A percentile compares a stretch with the other conserved stretches of the same genome.
Evolutionary conservation across 2,329 filamentous ascomycete genomes (phyloP).

Genomic region (Teratosphaeria viscida): DNA sequence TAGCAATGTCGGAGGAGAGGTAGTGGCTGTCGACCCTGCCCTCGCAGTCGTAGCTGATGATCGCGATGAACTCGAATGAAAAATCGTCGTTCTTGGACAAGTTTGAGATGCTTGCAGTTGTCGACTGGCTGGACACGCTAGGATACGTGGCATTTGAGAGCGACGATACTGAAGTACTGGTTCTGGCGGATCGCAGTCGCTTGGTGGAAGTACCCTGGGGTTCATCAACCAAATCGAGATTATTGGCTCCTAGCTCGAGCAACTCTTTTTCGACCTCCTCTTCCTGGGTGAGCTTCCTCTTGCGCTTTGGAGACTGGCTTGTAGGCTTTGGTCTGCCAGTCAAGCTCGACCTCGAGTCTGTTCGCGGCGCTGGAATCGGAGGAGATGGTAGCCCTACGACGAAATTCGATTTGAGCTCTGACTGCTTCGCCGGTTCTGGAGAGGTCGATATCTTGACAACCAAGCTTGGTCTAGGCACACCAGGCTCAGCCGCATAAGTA

Average conservation of each 20-base stretch:
- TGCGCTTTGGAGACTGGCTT: neutral
- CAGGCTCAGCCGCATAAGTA: neutral
- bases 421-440: neutral
- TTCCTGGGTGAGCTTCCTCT: neutral
- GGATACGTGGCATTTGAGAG: neutral
- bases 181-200: neutral
- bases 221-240: neutral
- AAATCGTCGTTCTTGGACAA: neutral
- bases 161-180: neutral
- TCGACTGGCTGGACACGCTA: neutral
- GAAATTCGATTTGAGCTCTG: neutral
- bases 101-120: neutral
- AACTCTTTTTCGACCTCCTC: neutral
- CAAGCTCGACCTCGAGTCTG: neutral
- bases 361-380: neutral
- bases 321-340: neutral
- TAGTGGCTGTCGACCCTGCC: constrained; percentile 4
- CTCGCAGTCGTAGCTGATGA: constrained; percentile 6
- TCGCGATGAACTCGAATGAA: constrained; percentile 14
- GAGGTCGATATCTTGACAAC: neutral
- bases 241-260: neutral
- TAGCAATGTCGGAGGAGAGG: constrained; percentile 3
- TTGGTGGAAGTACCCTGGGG: neutral
- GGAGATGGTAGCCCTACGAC: neutral
- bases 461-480: neutral